Evolutionary conservation across 2,329 filamentous ascomycete genomes (phyloP), one percentile per base, ranked within the genome.

Genomic region (Bipolaris bicolor): DNA sequence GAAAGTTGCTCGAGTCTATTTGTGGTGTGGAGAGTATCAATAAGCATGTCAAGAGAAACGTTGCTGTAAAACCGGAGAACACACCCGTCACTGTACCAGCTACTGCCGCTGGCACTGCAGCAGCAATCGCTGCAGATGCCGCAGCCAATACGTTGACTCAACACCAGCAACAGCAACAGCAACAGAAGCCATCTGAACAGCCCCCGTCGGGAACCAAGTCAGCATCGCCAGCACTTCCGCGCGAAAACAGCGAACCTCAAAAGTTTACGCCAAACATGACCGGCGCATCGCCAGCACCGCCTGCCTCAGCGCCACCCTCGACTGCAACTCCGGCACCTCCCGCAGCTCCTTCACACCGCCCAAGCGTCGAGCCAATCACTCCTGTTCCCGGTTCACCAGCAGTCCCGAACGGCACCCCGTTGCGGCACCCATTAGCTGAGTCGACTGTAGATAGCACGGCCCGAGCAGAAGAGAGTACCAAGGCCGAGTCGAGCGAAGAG

Each of bases 331-430:
- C 63, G 11, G 57, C 57, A 15, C 55, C 60, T 20, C 22, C 59
- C 29, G 52, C 63, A 29, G 57, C 62, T 1, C 47, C 68, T 31
- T 61, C 67, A 18, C 66, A 68, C 40, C 60, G 73, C 13, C 73
- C 73, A 3, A 76, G 72, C 44, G 73, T 76, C 2, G 73, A 76
- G 59, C 73, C 73, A 2, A 65, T 76, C 1, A 76, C 73, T 3
- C 73, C 73, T 3, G 68, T 75, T 3, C 72, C 73, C 22, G 72
- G 73, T 7, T 74, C 72, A 9, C 73, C 73, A 33, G 70, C 71
- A 5, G 58, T 71, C 7, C 67, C 66, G 39, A 69, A 59, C n/a
- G 65, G 66, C 7, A 65, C 71, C 4, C 64, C 65, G 7, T 37
- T 64, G 13, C 67, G 64, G 22, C 64, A 61, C 10, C 55, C 67